Evolutionary conservation across 2,329 filamentous ascomycete species (phyloP).

Genomic region (Sordariomycetes sp.): DNA sequence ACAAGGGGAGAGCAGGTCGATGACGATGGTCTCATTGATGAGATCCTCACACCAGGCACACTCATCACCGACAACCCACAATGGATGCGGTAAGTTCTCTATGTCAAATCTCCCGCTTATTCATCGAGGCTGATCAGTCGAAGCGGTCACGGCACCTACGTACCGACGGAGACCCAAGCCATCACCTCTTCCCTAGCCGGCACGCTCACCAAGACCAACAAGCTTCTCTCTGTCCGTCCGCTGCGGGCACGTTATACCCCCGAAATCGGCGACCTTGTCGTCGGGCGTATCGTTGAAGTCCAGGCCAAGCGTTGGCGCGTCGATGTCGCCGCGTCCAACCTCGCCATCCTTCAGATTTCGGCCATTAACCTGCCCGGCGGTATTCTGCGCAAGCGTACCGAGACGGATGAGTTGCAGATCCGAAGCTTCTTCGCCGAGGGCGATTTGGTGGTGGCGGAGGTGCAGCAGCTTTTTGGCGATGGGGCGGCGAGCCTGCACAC

Average conservation of each 20-base stretch:
- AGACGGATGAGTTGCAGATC: constrained; percentile 95
- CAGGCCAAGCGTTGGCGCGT: constrained; percentile 90
- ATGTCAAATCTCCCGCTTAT: not conserved
- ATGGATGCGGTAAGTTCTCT: constrained; percentile 68
- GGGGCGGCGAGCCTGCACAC: constrained; percentile 85
- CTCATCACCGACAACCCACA: constrained; percentile 84
- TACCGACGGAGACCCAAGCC: constrained; percentile 48
- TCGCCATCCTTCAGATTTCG: constrained; percentile 76
- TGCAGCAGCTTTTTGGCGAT: constrained; percentile 81
- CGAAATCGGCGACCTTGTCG: constrained; percentile 91
- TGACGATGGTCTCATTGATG: constrained; percentile 20
- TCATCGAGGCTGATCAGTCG: constrained; percentile 4
- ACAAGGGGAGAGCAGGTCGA: constrained; percentile 25
- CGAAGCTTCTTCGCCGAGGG: constrained; percentile 95
- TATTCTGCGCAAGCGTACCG: constrained; percentile 81
- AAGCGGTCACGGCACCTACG: constrained; percentile 89
- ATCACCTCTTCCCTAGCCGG: constrained; percentile 90
- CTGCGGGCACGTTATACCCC: constrained; percentile 89
- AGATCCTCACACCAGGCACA: constrained; percentile 82
- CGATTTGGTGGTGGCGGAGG: constrained; percentile 87
- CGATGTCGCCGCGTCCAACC: constrained; percentile 76
- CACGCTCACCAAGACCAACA: constrained; percentile 88
- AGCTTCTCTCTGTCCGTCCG: constrained; percentile 84
- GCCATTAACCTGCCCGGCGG: constrained; percentile 94
- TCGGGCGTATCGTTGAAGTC: constrained; percentile 92